Evolutionary conservation across 139 green algal species (phyloP).

Genomic region (Chlamydomonas urium): DNA sequence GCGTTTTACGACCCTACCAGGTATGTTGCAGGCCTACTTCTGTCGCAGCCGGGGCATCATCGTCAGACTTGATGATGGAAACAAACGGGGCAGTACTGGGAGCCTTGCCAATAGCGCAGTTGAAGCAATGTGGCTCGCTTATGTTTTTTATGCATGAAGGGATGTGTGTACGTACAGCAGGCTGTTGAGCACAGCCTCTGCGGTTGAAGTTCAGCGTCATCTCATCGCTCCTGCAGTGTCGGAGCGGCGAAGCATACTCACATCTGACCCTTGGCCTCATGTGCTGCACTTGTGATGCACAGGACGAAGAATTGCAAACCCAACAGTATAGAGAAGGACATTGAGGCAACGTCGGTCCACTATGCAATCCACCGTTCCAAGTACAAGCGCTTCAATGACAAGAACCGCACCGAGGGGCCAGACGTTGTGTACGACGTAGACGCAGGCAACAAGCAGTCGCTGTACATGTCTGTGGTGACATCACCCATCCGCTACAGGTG

Average conservation of each 20-base stretch:
- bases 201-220: not conserved
- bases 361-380: constrained; percentile 32
- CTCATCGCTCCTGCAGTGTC: not conserved
- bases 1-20: constrained; percentile 22
- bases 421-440: constrained; percentile 32
- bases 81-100: not conserved
- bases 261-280: not conserved
- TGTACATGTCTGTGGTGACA: not conserved
- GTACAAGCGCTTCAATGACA: constrained; percentile 33
- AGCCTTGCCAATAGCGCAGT: not conserved
- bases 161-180: not conserved
- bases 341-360: constrained; percentile 21
- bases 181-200: not conserved
- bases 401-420: constrained; percentile 9
- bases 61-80: not conserved
- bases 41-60: not conserved
- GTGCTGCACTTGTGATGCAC: not conserved
- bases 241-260: not conserved
- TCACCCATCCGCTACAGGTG: constrained; percentile 4
- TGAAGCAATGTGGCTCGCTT: not conserved
- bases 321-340: constrained; percentile 1
- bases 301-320: constrained; percentile 25
- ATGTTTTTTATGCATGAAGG: not conserved
- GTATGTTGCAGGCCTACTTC: not conserved
- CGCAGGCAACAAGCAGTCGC: constrained; percentile 13